A percentile compares a stretch with the other conserved stretches of the same genome.
Evolutionary conservation across 306 rosid genomes (phyloP).

Genomic region (Cicer chorassanicum): DNA sequence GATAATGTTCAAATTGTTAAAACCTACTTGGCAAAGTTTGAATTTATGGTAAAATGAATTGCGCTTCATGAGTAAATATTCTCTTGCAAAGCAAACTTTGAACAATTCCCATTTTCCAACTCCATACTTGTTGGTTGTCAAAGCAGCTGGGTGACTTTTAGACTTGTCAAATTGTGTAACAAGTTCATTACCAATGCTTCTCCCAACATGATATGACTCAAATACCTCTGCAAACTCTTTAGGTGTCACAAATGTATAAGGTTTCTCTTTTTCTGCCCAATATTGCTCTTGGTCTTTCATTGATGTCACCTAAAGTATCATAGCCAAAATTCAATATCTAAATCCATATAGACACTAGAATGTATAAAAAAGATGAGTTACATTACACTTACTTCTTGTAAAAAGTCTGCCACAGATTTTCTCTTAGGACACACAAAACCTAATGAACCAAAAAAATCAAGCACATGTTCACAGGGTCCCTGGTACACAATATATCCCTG

Average conservation of each 20-base stretch:
- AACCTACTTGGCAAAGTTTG: slow-evolving; percentile 51
- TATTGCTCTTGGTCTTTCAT: slow-evolving; percentile 61
- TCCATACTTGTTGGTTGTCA: slow-evolving; percentile 51
- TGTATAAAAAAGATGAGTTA: neutral
- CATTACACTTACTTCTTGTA: slow-evolving; percentile 53
- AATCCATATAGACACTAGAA: neutral
- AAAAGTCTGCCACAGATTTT: slow-evolving; percentile 62
- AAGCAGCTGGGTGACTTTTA: slow-evolving; percentile 56
- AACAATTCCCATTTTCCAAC: slow-evolving; percentile 45
- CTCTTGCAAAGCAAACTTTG: slow-evolving; percentile 53
- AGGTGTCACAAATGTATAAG: slow-evolving; percentile 52
- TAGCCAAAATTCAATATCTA: neutral
- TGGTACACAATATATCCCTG: slow-evolving; percentile 59
- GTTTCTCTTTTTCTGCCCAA: slow-evolving; percentile 51
- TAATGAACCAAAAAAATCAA: slow-evolving; percentile 54
- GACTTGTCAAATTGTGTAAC: slow-evolving; percentile 54
- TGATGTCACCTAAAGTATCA: slow-evolving; percentile 45
- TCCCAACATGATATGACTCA: slow-evolving; percentile 53
- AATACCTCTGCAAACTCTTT: slow-evolving; percentile 52
- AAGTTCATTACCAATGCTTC: slow-evolving; percentile 43
- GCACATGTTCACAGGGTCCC: slow-evolving; percentile 54
- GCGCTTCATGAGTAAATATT: slow-evolving; percentile 55
- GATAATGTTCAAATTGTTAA: neutral
- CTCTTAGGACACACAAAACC: slow-evolving; percentile 62
- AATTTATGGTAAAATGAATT: slow-evolving; percentile 49